Evolutionary conservation across 163 green algal genomes (phyloP).

Genomic region (Chlamydomonas reinhardtii): DNA sequence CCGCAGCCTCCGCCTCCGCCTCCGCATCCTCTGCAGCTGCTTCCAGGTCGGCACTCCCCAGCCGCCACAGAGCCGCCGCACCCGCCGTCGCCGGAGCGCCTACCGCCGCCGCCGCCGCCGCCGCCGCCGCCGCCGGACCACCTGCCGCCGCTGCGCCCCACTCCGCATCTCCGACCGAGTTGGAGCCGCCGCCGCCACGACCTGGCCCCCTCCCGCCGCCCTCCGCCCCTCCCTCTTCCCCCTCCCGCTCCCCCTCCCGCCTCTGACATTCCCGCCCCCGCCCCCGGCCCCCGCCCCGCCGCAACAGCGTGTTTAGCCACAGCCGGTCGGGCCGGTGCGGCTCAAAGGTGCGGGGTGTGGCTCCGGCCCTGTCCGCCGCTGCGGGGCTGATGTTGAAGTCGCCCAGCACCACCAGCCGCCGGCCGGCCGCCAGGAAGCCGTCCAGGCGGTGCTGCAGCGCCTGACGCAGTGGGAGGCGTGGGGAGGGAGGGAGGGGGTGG

Average conservation of each 20-base stretch:
- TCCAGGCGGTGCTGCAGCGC: constrained; percentile 70
- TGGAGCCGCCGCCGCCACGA: too few relatives aligned
- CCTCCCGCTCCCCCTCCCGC: too few relatives aligned
- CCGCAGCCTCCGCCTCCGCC: background rate
- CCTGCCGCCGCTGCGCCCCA: too few relatives aligned
- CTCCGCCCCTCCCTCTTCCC: too few relatives aligned
- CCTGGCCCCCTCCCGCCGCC: too few relatives aligned
- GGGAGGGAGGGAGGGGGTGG: too few relatives aligned
- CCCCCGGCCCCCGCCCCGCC: background rate
- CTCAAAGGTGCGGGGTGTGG: constrained; percentile 40
- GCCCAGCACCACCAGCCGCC: constrained; percentile 76
- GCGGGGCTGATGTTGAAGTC: constrained; percentile 86
- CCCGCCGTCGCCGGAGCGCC: too few relatives aligned
- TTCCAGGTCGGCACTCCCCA: too few relatives aligned
- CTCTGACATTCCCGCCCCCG: background rate
- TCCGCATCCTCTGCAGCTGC: too few relatives aligned
- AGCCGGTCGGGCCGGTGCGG: constrained; percentile 24
- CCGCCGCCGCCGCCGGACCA: background rate
- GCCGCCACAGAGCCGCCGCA: too few relatives aligned
- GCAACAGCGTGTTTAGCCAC: constrained; percentile 49
- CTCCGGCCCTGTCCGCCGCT: constrained; percentile 52
- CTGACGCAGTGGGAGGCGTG: constrained; percentile 37
- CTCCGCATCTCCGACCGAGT: too few relatives aligned
- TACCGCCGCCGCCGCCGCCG: too few relatives aligned
- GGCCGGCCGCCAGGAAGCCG: constrained; percentile 48